Conservation (phyloP, 331 rosid species). For the Arachis monticola region DNA sequence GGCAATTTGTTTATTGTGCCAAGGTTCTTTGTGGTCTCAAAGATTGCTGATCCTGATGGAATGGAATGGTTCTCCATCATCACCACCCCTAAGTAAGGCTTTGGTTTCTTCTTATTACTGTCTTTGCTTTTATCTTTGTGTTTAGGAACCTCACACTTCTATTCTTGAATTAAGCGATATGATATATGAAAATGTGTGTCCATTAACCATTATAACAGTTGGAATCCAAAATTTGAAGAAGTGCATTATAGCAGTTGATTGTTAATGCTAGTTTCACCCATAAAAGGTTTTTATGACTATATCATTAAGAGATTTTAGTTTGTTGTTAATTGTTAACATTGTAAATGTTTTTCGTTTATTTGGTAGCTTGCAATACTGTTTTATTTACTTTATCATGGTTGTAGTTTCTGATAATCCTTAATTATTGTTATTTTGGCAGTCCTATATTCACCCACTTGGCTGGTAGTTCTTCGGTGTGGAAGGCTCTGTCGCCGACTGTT, state of each 20-base stretch:
- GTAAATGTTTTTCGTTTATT: not conserved
- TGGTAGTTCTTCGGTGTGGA: slow-evolving; percentile 82
- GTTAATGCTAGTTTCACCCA: slow-evolving; percentile 9
- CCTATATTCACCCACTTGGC: slow-evolving; percentile 85
- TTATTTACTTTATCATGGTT: not conserved
- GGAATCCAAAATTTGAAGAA: not conserved
- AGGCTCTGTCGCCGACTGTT: slow-evolving; percentile 69
- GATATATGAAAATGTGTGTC: not conserved
- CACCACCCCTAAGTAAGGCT: slow-evolving; percentile 68
- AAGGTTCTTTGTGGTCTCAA: slow-evolving; percentile 77
- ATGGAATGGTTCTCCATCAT: slow-evolving; percentile 87
- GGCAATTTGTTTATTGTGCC: slow-evolving; percentile 85
- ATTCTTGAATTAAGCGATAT: slow-evolving; percentile 1
- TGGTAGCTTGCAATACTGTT: slow-evolving; percentile 7
- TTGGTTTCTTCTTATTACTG: not conserved
- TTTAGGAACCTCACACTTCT: not conserved
- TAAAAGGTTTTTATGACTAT: not conserved
- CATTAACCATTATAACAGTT: not conserved
- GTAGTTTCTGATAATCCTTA: not conserved
- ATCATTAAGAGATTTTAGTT: not conserved
- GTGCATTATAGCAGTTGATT: not conserved
- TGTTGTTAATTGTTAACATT: not conserved
- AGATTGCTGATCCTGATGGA: slow-evolving; percentile 81
- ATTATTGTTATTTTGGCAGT: slow-evolving; percentile 45
- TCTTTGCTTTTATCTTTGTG: not conserved